Base-by-base conservation (phyloP, 768 basidiomycete genomes). In the Suillus paluster region DNA sequence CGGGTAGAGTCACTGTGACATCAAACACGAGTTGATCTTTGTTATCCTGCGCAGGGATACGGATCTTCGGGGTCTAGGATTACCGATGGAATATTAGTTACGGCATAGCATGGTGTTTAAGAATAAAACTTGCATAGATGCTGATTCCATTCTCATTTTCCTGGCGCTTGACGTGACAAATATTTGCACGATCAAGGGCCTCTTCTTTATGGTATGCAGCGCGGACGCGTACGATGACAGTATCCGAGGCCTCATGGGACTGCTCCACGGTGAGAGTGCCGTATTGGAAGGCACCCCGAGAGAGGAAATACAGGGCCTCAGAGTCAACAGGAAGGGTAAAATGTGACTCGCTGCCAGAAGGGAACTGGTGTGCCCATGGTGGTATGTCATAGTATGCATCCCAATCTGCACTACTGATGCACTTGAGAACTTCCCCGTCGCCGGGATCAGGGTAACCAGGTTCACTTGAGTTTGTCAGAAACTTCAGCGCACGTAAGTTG, bases 81-180 rank as follows among this genome's bases (percentile, higher is more conserved):
- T 17, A 9, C 23, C 21, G 21, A 45, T 33, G 45, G 33, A 53
- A 38, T 30, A 12, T 33, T n/a, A 45, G 41, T n/a, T 19, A n/a
- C 15, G 6, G 4, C 10, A 15, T 19, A 19, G 4, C 42, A 5
- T 45, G 25, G 23, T 45, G 33, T 8, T 42, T 2, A 23, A n/a
- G 53, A 30, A 34, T 34, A 54, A 14, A 19, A 69, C 78, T 61
- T 58, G 78, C 81, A 45, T 72, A 80, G 59, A 81, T 72, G 0
- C 80, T 79, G 15, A 80, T 65, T 21, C 78, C 80, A 41, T 74
- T 61, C 42, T 70, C 62, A 10, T 70, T 64, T 25, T 68, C 70
- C 8, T 57, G 59, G 38, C 66, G 71, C 39, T 63, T 63, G 2
- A 81, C 67, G n/a, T 55, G 62, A 59, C 77, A 79, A 17, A 79